Evolutionary conservation across 2,329 filamentous ascomycete species (phyloP), one percentile per base, ranked within the genome.

Genomic region (Akanthomyces muscarius): DNA sequence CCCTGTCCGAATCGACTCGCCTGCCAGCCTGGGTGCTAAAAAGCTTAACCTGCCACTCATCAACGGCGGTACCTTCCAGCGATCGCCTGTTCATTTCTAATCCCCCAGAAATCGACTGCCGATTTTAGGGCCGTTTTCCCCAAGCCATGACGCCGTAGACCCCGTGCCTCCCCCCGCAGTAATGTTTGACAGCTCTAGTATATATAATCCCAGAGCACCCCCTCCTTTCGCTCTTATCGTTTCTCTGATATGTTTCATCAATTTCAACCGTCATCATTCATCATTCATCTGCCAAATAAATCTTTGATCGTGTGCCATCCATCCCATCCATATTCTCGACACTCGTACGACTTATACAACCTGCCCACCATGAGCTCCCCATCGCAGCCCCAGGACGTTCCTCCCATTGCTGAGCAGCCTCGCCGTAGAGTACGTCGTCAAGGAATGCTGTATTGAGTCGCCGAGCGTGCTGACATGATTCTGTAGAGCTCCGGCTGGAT

Each of bases 401-500:
- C 61, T 52, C n/a, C 61, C 53, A 33, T 23, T 25, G 18, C 45
- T 14, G 36, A 56, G 18, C 36, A 56, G n/a, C 44, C 36, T 51
- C 61, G 61, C 25, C 52, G 61, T 25, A 48, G 53, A 30, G 61
- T 63, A 63, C 10, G 61, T 2, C 11, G 13, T 5, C 28, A 2
- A 2, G 4, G 18, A 16, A 2, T 21, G 21, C 1, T 28, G 25
- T 3, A 18, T 18, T 23, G 5, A n/a, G 23, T 14, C n/a, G 13
- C 21, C 23, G 21, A 6, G 3, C 13, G 33, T 33, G 14, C 52
- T 62, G 47, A 56, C 30, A 25, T 11, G 23, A 4, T 48, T n/a
- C 21, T 16, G 33, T 63, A 80, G 77, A 80, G 78, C 69, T 82
- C 80, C 8, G 74, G 78, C 53, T 77, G 80, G 54, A 74, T 81